Percentiles rank a stretch among this genome's conserved stretches.
Evolutionary conservation across 2,329 filamentous ascomycete genomes (phyloP).

Genomic region (Apiospora hydei): DNA sequence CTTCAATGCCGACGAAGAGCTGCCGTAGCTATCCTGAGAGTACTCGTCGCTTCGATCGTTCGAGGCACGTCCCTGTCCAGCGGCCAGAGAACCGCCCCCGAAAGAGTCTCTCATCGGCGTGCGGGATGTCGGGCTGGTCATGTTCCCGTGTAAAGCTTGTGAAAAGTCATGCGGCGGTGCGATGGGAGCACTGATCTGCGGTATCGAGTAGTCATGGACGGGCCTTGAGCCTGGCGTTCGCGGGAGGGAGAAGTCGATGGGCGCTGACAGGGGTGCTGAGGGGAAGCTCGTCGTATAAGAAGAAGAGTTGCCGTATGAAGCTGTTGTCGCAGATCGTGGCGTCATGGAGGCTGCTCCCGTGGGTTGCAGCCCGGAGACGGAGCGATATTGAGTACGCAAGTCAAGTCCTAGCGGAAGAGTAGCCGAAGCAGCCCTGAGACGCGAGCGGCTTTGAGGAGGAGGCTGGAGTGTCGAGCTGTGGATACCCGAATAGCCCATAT

Average conservation of each 20-base stretch:
- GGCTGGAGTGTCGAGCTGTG: conserved; percentile 50
- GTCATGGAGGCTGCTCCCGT: conserved; percentile 41
- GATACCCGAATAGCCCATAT: conserved; percentile 57
- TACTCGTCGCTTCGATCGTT: conserved; percentile 41
- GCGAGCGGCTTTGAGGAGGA: conserved; percentile 53
- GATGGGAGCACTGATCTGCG: conserved; percentile 63
- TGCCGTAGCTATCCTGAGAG: conserved; percentile 37
- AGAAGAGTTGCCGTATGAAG: conserved; percentile 50
- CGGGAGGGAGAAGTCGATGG: conserved; percentile 59
- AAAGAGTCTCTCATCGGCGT: conserved; percentile 57
- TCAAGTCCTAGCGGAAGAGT: conserved; percentile 43
- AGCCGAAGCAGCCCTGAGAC: conserved; percentile 54
- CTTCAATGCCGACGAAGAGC: conserved; percentile 33
- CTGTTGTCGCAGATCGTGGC: conserved; percentile 47
- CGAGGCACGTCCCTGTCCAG: conserved; percentile 36
- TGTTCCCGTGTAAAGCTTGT: conserved; percentile 53
- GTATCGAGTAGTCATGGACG: conserved; percentile 57
- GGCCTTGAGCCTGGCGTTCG: conserved; percentile 49
- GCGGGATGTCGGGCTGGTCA: conserved; percentile 46
- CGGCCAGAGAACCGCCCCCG: conserved; percentile 41
- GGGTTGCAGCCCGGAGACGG: conserved; percentile 41
- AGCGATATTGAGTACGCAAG: conserved; percentile 42
- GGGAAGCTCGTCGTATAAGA: conserved; percentile 59
- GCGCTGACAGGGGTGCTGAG: conserved; percentile 61
- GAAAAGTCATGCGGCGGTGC: conserved; percentile 60